Evolutionary conservation across 768 basidiomycete species (phyloP).

Genomic region (Sarcomyxa edulis): DNA sequence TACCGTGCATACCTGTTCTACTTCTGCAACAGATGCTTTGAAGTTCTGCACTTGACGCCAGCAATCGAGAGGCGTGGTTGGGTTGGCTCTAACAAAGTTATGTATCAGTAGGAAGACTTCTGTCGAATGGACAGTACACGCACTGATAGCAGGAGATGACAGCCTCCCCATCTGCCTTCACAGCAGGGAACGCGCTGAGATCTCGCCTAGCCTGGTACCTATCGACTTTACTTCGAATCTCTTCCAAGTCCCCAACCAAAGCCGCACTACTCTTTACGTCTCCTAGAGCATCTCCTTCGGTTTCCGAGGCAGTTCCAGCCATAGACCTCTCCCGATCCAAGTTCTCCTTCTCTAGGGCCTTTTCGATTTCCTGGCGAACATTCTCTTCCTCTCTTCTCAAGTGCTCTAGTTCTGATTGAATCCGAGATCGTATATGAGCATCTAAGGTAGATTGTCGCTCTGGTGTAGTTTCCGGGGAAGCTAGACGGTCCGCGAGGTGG

Average conservation of each 20-base stretch:
- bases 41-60: conserved; percentile 69
- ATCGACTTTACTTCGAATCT: conserved; percentile 68
- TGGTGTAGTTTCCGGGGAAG: conserved; percentile 52
- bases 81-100: conserved; percentile 33
- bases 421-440: conserved; percentile 64
- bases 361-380: conserved; percentile 70
- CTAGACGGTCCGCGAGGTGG: conserved; percentile 63
- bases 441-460: conserved; percentile 75
- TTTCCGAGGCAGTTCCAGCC: conserved; percentile 36
- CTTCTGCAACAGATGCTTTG: conserved; percentile 57
- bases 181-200: conserved; percentile 47
- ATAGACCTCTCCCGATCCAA: conserved; percentile 65
- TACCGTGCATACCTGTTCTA: conserved; percentile 57
- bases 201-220: conserved; percentile 55
- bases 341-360: conserved; percentile 83
- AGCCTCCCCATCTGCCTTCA: conserved; percentile 52
- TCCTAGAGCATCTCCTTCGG: conserved; percentile 27
- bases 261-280: conserved; percentile 54
- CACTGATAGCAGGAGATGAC: conserved; percentile 76
- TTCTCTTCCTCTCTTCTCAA: conserved; percentile 65
- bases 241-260: conserved; percentile 71
- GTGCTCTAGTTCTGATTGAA: conserved; percentile 60
- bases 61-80: conserved; percentile 59
- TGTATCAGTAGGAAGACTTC: conserved; percentile 1
- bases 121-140: conserved; percentile 15